Evolutionary conservation across 2,329 filamentous ascomycete genomes (phyloP).

Genomic region (Moelleriella libera): DNA sequence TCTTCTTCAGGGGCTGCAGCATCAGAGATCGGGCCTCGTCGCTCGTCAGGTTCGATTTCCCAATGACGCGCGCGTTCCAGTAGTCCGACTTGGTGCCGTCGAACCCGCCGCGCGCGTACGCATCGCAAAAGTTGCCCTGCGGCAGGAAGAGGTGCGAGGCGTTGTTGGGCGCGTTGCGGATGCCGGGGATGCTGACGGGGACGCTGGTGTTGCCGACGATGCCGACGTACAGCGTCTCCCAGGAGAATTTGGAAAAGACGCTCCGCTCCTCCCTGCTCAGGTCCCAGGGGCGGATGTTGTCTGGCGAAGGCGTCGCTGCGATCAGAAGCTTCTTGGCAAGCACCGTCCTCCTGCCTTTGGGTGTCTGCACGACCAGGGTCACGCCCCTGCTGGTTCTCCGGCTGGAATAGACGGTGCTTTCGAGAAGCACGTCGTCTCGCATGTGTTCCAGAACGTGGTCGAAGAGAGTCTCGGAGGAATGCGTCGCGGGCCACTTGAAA

Average conservation of each 20-base stretch:
- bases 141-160: not conserved
- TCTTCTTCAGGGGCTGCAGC: not conserved
- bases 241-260: slow-evolving; percentile 12
- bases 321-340: slow-evolving; percentile 14
- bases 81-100: not conserved
- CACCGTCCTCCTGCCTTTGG: not conserved
- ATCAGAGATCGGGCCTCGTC: not conserved
- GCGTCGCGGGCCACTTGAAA: slow-evolving; percentile 1
- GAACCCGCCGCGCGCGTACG: not conserved
- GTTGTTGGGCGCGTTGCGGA: not conserved
- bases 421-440: not conserved
- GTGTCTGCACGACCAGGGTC: not conserved
- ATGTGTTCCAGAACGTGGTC: not conserved
- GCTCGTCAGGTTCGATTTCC: not conserved
- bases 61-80: not conserved
- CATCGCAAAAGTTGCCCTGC: not conserved
- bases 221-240: slow-evolving; percentile 9
- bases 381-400: not conserved
- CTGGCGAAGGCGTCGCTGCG: slow-evolving; percentile 11
- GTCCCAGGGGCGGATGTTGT: slow-evolving; percentile 12
- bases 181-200: not conserved
- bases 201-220: slow-evolving; percentile 10
- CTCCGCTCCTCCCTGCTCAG: slow-evolving; percentile 9
- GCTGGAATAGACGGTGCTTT: not conserved
- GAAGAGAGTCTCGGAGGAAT: not conserved